phyloP scores from a whole-genome alignment of 768 basidiomycete species.

The Leucocoprinus sp. region DNA sequence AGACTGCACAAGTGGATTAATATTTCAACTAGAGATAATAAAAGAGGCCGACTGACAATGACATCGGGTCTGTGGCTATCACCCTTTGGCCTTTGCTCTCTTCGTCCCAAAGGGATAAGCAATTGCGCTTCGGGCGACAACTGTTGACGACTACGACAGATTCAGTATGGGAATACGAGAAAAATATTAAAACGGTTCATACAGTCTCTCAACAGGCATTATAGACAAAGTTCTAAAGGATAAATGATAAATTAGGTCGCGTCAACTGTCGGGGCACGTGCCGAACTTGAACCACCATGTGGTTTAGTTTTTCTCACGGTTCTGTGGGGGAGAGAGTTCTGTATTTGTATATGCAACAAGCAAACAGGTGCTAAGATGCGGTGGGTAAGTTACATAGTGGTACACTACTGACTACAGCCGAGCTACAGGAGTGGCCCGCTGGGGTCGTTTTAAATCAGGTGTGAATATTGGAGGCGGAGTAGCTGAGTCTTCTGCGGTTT shows the following conservation, averaged over 20 bases:
- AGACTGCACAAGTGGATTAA: conserved; percentile 1
- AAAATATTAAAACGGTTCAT: not conserved
- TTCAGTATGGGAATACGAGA: not conserved
- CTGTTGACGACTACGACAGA: conserved; percentile 1
- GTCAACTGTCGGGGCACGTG: conserved; percentile 2
- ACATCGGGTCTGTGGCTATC: conserved; percentile 1
- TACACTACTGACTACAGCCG: too few species aligned
- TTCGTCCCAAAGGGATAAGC: conserved; percentile 8
- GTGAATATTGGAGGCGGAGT: too few species aligned
- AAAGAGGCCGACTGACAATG: conserved; percentile 1
- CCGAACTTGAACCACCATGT: too few species aligned
- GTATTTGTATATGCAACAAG: too few species aligned
- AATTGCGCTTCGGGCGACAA: conserved; percentile 3
- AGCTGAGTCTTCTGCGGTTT: too few species aligned
- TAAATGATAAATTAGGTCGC: conserved; percentile 10
- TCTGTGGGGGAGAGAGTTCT: too few species aligned
- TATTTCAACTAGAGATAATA: not conserved
- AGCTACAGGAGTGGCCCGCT: too few species aligned
- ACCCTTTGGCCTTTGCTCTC: conserved; percentile 1
- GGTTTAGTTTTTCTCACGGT: too few species aligned
- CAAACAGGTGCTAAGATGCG: too few species aligned
- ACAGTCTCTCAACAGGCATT: conserved; percentile 11
- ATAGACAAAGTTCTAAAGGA: not conserved
- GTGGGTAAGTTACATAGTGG: too few species aligned
- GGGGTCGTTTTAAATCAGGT: too few species aligned